Percentiles rank a stretch among this genome's conserved stretches.
Evolutionary conservation across 169 alveolate species (phyloP).

Genomic region (Pseudocohnilembus persalinus): DNA sequence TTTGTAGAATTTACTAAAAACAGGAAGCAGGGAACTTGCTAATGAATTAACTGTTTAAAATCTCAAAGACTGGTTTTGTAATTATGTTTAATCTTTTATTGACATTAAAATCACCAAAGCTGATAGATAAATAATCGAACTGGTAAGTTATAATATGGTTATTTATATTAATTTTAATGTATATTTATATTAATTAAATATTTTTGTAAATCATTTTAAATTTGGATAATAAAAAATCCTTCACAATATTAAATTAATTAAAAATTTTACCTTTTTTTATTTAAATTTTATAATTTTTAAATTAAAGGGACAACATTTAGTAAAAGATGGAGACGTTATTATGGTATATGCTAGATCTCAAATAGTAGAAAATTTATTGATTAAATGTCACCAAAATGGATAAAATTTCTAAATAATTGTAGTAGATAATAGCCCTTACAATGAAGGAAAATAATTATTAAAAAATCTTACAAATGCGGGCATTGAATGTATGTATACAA

Average conservation of each 20-base stretch:
- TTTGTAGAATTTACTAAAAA: not conserved
- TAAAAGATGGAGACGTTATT: constrained; percentile 26
- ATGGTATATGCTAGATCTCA: constrained; percentile 39
- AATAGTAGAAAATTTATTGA: constrained; percentile 36
- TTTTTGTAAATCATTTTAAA: not conserved
- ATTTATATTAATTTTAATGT: constrained; percentile 22
- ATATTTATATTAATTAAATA: not conserved
- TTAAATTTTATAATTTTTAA: not conserved
- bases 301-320: constrained; percentile 18
- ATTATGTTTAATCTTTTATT: too few species aligned
- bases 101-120: not conserved
- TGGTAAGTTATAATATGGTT: constrained; percentile 17
- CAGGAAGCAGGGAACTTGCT: not conserved
- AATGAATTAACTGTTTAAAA: not conserved
- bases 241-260: too few species aligned
- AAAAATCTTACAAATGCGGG: constrained; percentile 23
- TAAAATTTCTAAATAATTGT: constrained; percentile 27
- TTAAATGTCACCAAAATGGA: constrained; percentile 29
- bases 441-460: constrained; percentile 35
- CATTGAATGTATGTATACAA: constrained; percentile 13
- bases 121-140: not conserved
- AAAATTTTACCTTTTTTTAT: not conserved
- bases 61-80: not conserved
- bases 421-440: constrained; percentile 40
- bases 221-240: not conserved